Evolutionary conservation across 495 filamentous ascomycete genomes (phyloP).

Genomic region (Podospora comata): DNA sequence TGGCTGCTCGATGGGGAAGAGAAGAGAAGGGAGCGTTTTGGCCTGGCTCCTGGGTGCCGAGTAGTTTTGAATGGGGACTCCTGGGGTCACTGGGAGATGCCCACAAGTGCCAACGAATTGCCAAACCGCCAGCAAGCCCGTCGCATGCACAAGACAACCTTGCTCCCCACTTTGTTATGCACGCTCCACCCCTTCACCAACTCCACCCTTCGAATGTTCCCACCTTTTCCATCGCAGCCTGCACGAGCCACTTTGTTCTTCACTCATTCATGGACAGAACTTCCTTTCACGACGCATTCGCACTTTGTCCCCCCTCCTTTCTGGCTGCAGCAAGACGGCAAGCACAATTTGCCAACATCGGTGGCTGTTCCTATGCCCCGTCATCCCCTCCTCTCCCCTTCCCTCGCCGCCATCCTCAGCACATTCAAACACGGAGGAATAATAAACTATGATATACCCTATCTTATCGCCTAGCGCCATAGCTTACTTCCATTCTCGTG

Average conservation of each 20-base stretch:
- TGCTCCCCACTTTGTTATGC: neutral
- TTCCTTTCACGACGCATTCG: neutral
- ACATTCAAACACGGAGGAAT: neutral
- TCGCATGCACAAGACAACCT: neutral
- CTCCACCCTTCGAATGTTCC: neutral
- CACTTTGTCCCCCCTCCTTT: neutral
- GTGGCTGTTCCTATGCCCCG: neutral
- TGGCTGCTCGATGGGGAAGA: constrained; percentile 45
- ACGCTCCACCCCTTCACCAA: constrained; percentile 5
- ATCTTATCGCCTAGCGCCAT: neutral
- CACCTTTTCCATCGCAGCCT: neutral
- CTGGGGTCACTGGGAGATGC: constrained; percentile 15
- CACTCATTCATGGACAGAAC: neutral
- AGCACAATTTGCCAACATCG: neutral
- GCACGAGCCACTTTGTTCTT: neutral
- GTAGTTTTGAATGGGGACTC: constrained; percentile 43
- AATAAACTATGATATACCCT: neutral
- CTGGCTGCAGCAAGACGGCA: constrained; percentile 9
- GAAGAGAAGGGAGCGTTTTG: constrained; percentile 32
- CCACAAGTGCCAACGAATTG: constrained; percentile 16
- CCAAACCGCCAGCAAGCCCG: constrained; percentile 10
- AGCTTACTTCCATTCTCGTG: neutral
- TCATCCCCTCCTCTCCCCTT: neutral
- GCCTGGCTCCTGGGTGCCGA: constrained; percentile 39
- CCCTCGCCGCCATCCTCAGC: neutral